Conservation (phyloP, 2,329 filamentous ascomycete species). For the Lachnellula cervina region DNA sequence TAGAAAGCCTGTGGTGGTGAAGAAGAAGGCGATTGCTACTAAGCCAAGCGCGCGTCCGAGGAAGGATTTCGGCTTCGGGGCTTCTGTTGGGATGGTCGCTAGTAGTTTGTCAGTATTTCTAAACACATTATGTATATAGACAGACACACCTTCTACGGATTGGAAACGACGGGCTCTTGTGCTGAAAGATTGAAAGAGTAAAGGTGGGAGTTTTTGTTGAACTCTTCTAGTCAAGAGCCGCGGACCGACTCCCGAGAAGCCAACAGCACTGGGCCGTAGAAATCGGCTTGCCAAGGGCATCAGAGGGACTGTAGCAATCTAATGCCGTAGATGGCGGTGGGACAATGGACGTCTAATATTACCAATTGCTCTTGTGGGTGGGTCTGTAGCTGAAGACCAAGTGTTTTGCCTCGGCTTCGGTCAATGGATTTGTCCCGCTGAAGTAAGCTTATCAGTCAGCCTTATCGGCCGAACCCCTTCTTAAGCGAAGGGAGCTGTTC, state of each 20-base stretch:
- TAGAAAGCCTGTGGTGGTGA: conserved; percentile 47
- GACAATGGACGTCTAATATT: background rate
- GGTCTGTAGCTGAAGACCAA: background rate
- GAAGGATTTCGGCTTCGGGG: conserved; percentile 33
- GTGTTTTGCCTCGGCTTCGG: background rate
- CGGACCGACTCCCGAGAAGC: background rate
- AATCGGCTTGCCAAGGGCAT: conserved; percentile 9
- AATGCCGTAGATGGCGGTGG: background rate
- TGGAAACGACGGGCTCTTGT: background rate
- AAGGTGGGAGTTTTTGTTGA: conserved; percentile 1
- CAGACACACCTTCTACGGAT: conserved; percentile 3
- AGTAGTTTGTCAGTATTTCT: conserved; percentile 1
- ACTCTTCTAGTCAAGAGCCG: background rate
- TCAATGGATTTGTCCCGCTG: background rate
- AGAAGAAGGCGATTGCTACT: conserved; percentile 43
- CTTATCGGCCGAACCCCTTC: background rate
- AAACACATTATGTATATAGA: background rate
- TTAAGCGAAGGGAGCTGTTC: too few species aligned
- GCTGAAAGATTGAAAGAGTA: conserved; percentile 9
- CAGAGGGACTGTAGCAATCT: background rate
- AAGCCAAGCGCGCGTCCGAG: conserved; percentile 42
- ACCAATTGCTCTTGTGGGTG: background rate
- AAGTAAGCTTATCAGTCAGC: background rate
- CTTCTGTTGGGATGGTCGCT: conserved; percentile 4
- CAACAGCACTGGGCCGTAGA: conserved; percentile 5